Conservation (phyloP, 805 yeast species). For the Myxozyma geophila region DNA sequence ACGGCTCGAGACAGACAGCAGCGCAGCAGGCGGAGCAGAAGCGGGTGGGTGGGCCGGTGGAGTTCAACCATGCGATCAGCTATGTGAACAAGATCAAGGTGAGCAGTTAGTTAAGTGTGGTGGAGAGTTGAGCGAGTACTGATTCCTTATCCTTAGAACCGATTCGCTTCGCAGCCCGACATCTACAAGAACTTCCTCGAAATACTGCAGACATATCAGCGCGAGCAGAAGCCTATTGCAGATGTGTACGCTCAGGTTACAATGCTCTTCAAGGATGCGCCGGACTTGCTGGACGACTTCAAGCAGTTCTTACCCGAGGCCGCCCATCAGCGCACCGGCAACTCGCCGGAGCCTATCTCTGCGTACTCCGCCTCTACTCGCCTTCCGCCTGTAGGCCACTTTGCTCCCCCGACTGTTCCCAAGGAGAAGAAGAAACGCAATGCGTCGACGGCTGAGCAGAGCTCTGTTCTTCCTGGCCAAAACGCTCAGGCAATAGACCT, state of each 20-base stretch:
- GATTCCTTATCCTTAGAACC: constrained; percentile 49
- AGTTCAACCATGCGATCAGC: constrained; percentile 94
- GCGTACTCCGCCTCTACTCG: constrained; percentile 47
- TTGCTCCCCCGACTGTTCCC: constrained; percentile 61
- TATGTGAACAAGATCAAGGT: constrained; percentile 91
- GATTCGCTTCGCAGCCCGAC: constrained; percentile 93
- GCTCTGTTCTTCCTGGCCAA: neutral
- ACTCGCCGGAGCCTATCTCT: constrained; percentile 38
- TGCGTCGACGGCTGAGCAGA: constrained; percentile 6
- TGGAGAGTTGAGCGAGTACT: constrained; percentile 72
- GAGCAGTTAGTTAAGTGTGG: constrained; percentile 59
- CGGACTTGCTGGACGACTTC: constrained; percentile 92
- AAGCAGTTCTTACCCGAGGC: constrained; percentile 93
- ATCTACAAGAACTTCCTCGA: constrained; percentile 93
- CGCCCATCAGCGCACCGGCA: constrained; percentile 44
- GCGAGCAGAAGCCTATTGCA: constrained; percentile 92
- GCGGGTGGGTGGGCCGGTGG: constrained; percentile 67
- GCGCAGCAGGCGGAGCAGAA: constrained; percentile 31
- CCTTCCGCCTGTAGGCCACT: constrained; percentile 87
- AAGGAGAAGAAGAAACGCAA: constrained; percentile 41
- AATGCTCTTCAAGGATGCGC: constrained; percentile 84
- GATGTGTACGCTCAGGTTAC: constrained; percentile 96
- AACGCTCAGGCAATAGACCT: neutral
- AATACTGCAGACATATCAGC: constrained; percentile 92
- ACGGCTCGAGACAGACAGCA: constrained; percentile 30